These are phyloP conservation scores for Ilyonectria mors-panacis DNA, from an alignment of 2,329 filamentous ascomycete genomes.

Conservation along the genomic window DNA sequence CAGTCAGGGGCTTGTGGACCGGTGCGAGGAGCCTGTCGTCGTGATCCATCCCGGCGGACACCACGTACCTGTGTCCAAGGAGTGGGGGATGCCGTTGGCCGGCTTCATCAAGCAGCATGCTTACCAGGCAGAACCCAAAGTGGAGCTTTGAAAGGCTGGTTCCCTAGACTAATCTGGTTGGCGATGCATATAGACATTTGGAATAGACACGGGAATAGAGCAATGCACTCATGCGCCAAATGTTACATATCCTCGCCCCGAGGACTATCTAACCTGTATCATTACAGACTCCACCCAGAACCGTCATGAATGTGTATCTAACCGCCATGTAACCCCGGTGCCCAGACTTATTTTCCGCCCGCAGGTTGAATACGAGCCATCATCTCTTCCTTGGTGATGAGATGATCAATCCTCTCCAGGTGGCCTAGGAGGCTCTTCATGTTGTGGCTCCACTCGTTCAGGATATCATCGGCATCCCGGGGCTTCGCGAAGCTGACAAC, in stretches of 20 bases:
- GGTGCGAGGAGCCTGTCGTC: slow-evolving; percentile 69
- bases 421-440: slow-evolving; percentile 94
- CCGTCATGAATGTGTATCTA: slow-evolving; percentile 48
- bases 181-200: slow-evolving; percentile 31
- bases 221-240: slow-evolving; percentile 43
- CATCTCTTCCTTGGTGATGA: slow-evolving; percentile 99
- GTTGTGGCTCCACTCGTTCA: slow-evolving; percentile 99
- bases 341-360: slow-evolving; percentile 53
- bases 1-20: slow-evolving; percentile 76
- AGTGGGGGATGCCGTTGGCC: slow-evolving; percentile 83
- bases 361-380: slow-evolving; percentile 94
- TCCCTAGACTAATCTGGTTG: slow-evolving; percentile 10
- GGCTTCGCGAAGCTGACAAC: slow-evolving; percentile 96
- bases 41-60: slow-evolving; percentile 89
- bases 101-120: slow-evolving; percentile 73
- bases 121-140: slow-evolving; percentile 46
- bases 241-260: slow-evolving; percentile 51
- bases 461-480: slow-evolving; percentile 92
- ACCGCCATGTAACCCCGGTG: slow-evolving; percentile 33
- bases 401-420: slow-evolving; percentile 92
- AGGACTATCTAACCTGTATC: slow-evolving; percentile 55
- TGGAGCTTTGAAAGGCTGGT: slow-evolving; percentile 38
- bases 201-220: slow-evolving; percentile 45
- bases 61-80: slow-evolving; percentile 87
- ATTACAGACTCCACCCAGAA: slow-evolving; percentile 50